Evolutionary conservation across 2,329 filamentous ascomycete species (phyloP).

Genomic region (Ophiostoma perfectum): DNA sequence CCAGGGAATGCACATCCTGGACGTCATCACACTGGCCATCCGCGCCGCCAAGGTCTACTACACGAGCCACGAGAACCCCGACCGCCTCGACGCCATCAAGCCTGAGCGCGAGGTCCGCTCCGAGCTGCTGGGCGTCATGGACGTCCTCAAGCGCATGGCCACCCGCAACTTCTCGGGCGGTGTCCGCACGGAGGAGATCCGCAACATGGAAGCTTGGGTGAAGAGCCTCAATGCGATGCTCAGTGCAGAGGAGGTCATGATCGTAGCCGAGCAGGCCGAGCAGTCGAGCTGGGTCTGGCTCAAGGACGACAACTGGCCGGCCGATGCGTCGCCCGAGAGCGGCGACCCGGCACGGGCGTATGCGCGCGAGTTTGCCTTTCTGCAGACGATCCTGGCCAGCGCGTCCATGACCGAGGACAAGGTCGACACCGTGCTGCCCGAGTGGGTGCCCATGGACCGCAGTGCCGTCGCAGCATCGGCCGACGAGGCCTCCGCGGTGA

Average conservation of each 20-base stretch:
- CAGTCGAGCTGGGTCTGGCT: constrained; percentile 76
- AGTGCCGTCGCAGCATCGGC: neutral
- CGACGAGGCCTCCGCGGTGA: constrained; percentile 28
- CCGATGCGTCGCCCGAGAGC: constrained; percentile 28
- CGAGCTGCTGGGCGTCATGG: constrained; percentile 79
- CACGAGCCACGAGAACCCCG: constrained; percentile 81
- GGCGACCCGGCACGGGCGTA: constrained; percentile 50
- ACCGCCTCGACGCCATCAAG: constrained; percentile 79
- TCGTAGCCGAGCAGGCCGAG: constrained; percentile 65
- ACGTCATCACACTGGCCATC: constrained; percentile 92
- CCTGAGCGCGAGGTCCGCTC: constrained; percentile 78
- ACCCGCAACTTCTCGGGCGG: constrained; percentile 80
- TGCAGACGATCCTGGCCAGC: constrained; percentile 58
- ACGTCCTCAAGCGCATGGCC: constrained; percentile 87
- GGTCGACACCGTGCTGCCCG: constrained; percentile 53
- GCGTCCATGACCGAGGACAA: constrained; percentile 31
- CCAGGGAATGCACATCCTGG: constrained; percentile 85
- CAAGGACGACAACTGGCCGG: constrained; percentile 62
- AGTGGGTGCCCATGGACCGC: constrained; percentile 57
- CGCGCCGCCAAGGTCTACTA: constrained; percentile 95
- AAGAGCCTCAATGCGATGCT: constrained; percentile 71
- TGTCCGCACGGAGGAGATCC: constrained; percentile 69
- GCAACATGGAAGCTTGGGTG: constrained; percentile 74
- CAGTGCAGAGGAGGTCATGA: constrained; percentile 68
- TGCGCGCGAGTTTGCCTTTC: constrained; percentile 74